Evolutionary conservation across 2,329 filamentous ascomycete species (phyloP).

Genomic region (Fusarium verticillioides): DNA sequence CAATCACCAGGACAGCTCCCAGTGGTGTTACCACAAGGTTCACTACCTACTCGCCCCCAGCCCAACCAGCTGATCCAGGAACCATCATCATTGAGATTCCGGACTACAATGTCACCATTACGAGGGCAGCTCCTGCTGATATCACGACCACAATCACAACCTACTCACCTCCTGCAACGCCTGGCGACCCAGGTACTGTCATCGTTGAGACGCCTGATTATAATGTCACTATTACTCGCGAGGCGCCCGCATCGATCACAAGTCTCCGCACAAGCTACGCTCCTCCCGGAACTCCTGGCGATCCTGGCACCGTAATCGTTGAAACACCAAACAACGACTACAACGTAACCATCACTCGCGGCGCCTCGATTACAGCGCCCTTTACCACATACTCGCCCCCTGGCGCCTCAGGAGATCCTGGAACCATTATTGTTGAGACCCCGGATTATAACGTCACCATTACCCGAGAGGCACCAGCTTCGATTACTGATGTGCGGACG

Average conservation of each 20-base stretch:
- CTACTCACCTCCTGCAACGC: constrained; percentile 23
- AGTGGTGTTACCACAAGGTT: constrained; percentile 21
- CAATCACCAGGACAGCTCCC: constrained; percentile 20
- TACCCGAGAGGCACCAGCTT: constrained; percentile 3
- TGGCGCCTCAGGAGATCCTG: constrained; percentile 17
- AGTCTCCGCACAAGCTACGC: constrained; percentile 16
- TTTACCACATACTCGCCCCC: constrained; percentile 16
- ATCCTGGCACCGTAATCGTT: constrained; percentile 22
- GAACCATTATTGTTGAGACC: constrained; percentile 23
- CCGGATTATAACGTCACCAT: constrained; percentile 29
- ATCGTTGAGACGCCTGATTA: constrained; percentile 33
- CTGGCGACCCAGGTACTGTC: constrained; percentile 27
- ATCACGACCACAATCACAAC: constrained; percentile 28
- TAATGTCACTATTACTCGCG: constrained; percentile 24
- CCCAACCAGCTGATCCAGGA: constrained; percentile 19
- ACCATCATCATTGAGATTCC: constrained; percentile 29
- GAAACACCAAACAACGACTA: constrained; percentile 26
- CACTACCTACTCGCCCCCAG: constrained; percentile 26
- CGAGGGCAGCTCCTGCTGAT: constrained; percentile 15
- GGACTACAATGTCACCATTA: constrained; percentile 31
- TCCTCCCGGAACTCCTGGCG: constrained; percentile 17
- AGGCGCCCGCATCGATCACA: constrained; percentile 18
- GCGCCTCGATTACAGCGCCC: constrained; percentile 11
- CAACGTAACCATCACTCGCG: constrained; percentile 19
- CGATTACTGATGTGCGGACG: neutral